Base-by-base conservation (phyloP, 2,329 filamentous ascomycete genomes). In the Ceratocystis huliohia region DNA sequence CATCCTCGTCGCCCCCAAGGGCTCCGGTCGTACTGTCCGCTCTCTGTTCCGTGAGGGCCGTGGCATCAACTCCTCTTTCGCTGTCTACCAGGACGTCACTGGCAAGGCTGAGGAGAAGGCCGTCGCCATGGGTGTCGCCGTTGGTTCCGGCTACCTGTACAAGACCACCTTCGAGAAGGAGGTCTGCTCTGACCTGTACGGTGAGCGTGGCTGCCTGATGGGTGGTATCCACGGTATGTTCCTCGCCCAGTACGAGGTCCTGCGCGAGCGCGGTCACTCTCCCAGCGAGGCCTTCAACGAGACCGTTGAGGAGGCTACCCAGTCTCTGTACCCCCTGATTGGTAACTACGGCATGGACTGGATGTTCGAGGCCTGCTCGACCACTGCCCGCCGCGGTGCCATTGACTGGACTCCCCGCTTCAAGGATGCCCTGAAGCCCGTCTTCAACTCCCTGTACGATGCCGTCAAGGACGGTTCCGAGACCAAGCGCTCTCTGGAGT, bases 151-250 rank as follows among this genome's bases (percentile, higher is more conserved):
- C 75, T 99, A 99, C 86, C 89, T 99, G 73, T 99, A 99, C 87
- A 89, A 97, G 88, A 99, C 94, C 76, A 99, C 94, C 77, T 99
- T 99, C 76, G 88, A 99, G 86, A 99, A 99, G 88, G 94, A 99
- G 84, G 94, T 99, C 77, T 96, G 96, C 89, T 96, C 91, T 70
- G 94, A 97, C 81, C 88, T 99, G 72, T 99, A 99, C 84, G 94
- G 94, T 80, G 94, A 99, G 88, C 92, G 94, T 82, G 94, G 94
- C 77, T 99, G 94, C 87, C 84, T 99, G 75, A 99, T 99, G 94
- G 94, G 94, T 74, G 94, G 94, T 80, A 99, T 99, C 81, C 94
- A 99, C 86, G 94, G 94, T 78, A 99, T 99, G 94, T 99, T 99
- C 89, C 91, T 99, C 73, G 94, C 94, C 70, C 94, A 99, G 84